Conservation (phyloP, 768 basidiomycete species). For the Gyrodon lividus region DNA sequence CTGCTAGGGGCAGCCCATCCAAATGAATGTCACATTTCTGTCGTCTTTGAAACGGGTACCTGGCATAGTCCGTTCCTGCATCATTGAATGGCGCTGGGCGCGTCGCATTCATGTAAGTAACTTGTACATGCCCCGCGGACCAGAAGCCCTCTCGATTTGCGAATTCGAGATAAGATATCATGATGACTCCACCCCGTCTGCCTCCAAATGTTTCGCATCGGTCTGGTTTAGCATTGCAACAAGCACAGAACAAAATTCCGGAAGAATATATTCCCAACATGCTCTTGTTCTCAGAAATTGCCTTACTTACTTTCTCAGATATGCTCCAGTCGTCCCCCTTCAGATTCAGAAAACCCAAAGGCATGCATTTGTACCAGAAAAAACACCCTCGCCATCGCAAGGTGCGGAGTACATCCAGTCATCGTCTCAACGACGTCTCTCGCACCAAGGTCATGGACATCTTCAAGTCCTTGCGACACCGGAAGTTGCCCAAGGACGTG, state of each 20-base stretch:
- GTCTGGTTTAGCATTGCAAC: conserved; percentile 17
- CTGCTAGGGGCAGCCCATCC: no score
- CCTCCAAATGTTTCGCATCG: neutral
- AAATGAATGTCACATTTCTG: no score
- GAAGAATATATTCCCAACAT: neutral
- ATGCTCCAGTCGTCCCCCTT: conserved; percentile 12
- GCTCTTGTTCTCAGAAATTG: neutral
- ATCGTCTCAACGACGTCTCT: conserved; percentile 18
- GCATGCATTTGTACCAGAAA: neutral
- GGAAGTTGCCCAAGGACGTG: conserved; percentile 6
- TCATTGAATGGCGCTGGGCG: no score
- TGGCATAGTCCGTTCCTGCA: no score
- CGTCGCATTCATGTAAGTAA: no score
- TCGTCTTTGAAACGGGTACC: no score
- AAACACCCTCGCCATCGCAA: conserved; percentile 8
- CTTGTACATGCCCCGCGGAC: neutral
- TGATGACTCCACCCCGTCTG: neutral
- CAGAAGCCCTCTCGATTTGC: neutral
- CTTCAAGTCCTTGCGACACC: conserved; percentile 21
- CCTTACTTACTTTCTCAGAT: neutral
- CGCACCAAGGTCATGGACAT: conserved; percentile 18
- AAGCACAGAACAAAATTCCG: neutral
- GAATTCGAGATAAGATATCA: neutral
- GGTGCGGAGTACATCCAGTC: neutral
- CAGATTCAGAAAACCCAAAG: conserved; percentile 15